Percentiles rank a stretch among this genome's conserved stretches.
phyloP scores from a whole-genome alignment of 2,329 filamentous ascomycete species.

The Dactylellina drechsleri region DNA sequence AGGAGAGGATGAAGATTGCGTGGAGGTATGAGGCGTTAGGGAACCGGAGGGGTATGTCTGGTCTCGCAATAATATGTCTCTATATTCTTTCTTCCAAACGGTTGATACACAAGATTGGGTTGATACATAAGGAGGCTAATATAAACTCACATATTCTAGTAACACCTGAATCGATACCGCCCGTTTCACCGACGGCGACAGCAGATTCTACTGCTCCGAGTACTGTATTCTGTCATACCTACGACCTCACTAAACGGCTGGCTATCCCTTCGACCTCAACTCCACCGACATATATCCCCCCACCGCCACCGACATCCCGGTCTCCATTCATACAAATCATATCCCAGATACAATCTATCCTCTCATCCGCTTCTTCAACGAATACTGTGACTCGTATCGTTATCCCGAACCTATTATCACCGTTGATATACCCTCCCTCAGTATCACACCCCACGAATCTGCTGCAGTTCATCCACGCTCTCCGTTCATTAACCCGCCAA shows the following conservation, averaged over 20 bases:
- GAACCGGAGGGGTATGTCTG: slow-evolving; percentile 67
- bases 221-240: slow-evolving; percentile 73
- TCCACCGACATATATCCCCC: slow-evolving; percentile 66
- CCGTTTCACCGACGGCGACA: slow-evolving; percentile 6
- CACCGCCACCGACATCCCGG: slow-evolving; percentile 59
- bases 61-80: too few relatives aligned
- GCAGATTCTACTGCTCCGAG: slow-evolving; percentile 20
- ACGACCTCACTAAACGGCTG: slow-evolving; percentile 76
- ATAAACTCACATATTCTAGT: too few relatives aligned
- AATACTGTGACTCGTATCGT: slow-evolving; percentile 80
- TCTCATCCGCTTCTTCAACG: slow-evolving; percentile 68
- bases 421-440: slow-evolving; percentile 79
- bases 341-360: slow-evolving; percentile 67
- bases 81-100: not conserved
- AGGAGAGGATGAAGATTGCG: slow-evolving; percentile 95
- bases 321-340: slow-evolving; percentile 73
- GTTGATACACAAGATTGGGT: too few relatives aligned
- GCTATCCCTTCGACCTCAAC: slow-evolving; percentile 67
- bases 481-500: slow-evolving; percentile 78
- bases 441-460: slow-evolving; percentile 76
- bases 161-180: slow-evolving; percentile 7
- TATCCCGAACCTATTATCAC: slow-evolving; percentile 85
- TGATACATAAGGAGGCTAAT: too few relatives aligned
- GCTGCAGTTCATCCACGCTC: slow-evolving; percentile 80
- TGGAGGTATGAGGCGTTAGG: slow-evolving; percentile 93